A percentile compares a stretch with the other conserved stretches of the same genome.
phyloP scores from a whole-genome alignment of 345 rosid species.

The Boechera divaricarpa region DNA sequence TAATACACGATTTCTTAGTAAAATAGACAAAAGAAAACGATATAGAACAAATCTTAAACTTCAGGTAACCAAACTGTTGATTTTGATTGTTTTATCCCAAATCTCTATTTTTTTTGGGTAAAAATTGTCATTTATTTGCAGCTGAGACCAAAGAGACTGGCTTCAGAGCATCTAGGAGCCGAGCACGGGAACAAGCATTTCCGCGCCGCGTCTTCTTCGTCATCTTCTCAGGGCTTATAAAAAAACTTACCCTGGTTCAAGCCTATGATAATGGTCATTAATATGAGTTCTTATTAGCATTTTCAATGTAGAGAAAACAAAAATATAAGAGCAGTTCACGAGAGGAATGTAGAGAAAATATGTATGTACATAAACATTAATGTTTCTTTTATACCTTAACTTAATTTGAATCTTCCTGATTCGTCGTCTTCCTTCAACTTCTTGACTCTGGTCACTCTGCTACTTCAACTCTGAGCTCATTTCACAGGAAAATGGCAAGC shows the following conservation, averaged over 20 bases:
- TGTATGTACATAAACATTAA: slow-evolving; percentile 4
- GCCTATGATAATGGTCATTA: neutral
- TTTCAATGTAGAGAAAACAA: slow-evolving; percentile 13
- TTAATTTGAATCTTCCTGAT: no score
- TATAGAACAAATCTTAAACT: neutral
- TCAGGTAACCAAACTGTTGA: neutral
- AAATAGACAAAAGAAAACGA: neutral
- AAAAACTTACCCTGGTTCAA: neutral
- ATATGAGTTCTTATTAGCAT: neutral
- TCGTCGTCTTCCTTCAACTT: no score
- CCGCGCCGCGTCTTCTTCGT: slow-evolving; percentile 40
- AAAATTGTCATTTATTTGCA: slow-evolving; percentile 37
- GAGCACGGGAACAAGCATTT: slow-evolving; percentile 86
- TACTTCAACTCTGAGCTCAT: no score
- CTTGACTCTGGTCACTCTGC: no score
- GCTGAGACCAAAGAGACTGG: slow-evolving; percentile 87
- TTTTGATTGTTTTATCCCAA: neutral
- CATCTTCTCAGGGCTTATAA: slow-evolving; percentile 30
- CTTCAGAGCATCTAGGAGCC: slow-evolving; percentile 62
- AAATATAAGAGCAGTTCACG: slow-evolving; percentile 4
- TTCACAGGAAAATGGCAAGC: no score
- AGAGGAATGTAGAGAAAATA: neutral
- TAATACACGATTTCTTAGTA: neutral
- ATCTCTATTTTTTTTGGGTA: neutral
- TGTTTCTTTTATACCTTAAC: neutral